Evolutionary conservation across 768 basidiomycete genomes (phyloP), one percentile per base, ranked within the genome.

Genomic region (Nevesoporus exiguus): DNA sequence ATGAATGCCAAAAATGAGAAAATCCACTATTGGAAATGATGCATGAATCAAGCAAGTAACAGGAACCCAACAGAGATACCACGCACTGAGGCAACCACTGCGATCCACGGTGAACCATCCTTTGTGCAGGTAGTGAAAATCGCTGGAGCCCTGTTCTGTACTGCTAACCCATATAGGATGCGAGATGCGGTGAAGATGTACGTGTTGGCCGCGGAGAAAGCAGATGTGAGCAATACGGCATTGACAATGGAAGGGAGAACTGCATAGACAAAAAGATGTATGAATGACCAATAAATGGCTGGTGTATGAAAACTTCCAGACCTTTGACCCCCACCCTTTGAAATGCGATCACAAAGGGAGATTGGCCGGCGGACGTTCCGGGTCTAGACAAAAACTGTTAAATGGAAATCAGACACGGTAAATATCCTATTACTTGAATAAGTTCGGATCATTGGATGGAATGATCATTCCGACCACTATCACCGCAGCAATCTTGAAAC

Each of bases 281-380:
- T 65, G 7, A 52, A n/a, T 27, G n/a, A 51, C 46, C 7, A 5
- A 21, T 17, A n/a, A 45, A 51, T 36, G 51, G 67, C 58, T 33
- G 62, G 24, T 34, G 8, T 36, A 10, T 22, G 7, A 24, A 4
- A 10, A 11, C 11, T 10, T 29, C 33, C 61, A 7, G 39, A 79
- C 79, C 82, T 73, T 80, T 83, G 65, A 91, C 80, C 11, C 90
- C 87, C 0, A 88, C 85, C 37, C 79, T 77, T 42, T 72, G 78
- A 59, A 93, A 84, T 19, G 90, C 91, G 58, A 93, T 86, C 51
- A 93, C 91, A 70, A 90, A 95, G 3, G 92, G 92, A 4, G 89
- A 91, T 49, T 84, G 68, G 0, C 85, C 82, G n/a, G 90, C 90
- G 17, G 58, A 53, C 3, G 1, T 25, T n/a, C 57, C 61, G 1